Base-by-base conservation (phyloP, 768 basidiomycete genomes). In the Leucosporidium yakuticum region DNA sequence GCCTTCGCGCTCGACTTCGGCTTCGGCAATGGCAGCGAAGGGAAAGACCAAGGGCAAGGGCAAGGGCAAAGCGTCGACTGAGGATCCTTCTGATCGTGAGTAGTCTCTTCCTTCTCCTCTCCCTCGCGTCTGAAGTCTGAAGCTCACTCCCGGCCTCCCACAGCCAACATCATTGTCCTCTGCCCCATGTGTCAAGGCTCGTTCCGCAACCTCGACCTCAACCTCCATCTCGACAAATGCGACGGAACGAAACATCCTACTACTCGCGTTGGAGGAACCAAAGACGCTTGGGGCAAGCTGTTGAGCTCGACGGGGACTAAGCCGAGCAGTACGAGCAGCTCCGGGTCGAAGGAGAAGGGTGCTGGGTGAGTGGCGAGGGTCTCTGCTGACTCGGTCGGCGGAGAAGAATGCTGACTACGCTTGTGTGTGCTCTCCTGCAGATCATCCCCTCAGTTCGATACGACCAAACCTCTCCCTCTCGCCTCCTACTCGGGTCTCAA, bases 71-170 rank as follows among this genome's bases (percentile, higher is more conserved):
- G 36, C 49, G 20, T n/a, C 21, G 27, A 15, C 4, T 6, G 59
- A 25, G 21, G 69, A 67, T 23, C 36, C 49, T 20, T 60, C 59
- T 1, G 60, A 71, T 31, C 70, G 70, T 68, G 53, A 39, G 70
- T 63, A 29, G 29, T 39, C 27, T 23, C 36, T 1, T 15, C 25
- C 9, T 5, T 48, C 21, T 2, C 4, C 19, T 44, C 14, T 3
- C 39, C 17, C 6, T 3, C 48, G 31, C n/a, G 15, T 29, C 36
- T n/a, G n/a, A n/a, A n/a, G n/a, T 31, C 44, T 25, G 2, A 12
- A 4, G 53, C 53, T 29, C 12, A 54, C 11, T 25, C 7, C 29
- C 53, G 53, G 17, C 29, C 11, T 8, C 23, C 17, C 5, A 4
- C 62, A 69, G 68, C 68, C 19, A 60, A 60, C 20, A 23, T 63